Evolutionary conservation across 176 grass and related monocot genomes (phyloP).

Genomic region (Lolium multiflorum): DNA sequence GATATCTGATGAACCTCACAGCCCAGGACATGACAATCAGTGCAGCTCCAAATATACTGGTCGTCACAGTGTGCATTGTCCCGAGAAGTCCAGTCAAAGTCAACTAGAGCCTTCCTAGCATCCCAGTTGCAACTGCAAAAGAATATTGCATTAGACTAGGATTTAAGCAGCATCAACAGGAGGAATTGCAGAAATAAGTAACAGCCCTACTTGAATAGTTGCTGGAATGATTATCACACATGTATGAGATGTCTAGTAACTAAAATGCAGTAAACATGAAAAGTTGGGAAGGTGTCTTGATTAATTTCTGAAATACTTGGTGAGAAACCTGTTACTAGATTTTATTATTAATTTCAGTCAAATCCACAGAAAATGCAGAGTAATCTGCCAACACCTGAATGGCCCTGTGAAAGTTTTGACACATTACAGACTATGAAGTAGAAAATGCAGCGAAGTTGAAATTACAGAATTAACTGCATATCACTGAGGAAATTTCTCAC

Average conservation of each 20-base stretch:
- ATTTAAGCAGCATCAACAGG: neutral
- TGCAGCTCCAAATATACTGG: constrained; percentile 68
- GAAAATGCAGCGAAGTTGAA: neutral
- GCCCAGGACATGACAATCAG: constrained; percentile 73
- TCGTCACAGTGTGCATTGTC: constrained; percentile 55
- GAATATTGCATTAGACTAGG: neutral
- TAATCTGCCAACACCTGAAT: neutral
- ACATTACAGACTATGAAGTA: neutral
- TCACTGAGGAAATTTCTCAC: neutral
- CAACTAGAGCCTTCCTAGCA: constrained; percentile 70
- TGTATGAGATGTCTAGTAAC: neutral
- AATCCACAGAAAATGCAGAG: neutral
- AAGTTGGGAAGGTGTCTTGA: neutral
- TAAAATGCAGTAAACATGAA: neutral
- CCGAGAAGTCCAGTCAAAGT: constrained; percentile 57
- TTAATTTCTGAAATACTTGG: neutral
- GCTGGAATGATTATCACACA: neutral
- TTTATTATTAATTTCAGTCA: neutral
- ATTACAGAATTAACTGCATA: neutral
- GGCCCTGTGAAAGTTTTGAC: neutral
- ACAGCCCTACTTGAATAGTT: neutral
- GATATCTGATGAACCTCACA: constrained; percentile 65
- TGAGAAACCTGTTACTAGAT: neutral
- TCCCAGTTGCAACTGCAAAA: constrained; percentile 82
- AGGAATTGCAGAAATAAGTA: neutral